Evolutionary conservation across 441 rosid species (phyloP).

Genomic region (Gossypium gossypioides): DNA sequence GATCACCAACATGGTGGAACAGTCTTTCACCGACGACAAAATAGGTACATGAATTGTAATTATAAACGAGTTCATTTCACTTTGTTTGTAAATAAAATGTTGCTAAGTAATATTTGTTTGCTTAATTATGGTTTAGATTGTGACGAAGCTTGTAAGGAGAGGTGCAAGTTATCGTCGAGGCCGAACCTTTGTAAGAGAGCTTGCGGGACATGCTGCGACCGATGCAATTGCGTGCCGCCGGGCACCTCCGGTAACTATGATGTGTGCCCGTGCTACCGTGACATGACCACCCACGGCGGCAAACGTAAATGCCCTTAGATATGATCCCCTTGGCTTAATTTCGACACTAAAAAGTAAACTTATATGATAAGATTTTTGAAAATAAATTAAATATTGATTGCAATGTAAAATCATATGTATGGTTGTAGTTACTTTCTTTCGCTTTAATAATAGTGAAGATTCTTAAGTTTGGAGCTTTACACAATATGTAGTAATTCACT

Average conservation of each 20-base stretch:
- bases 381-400: background rate
- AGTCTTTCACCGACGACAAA: background rate
- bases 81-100: background rate
- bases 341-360: background rate
- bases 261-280: constrained; percentile 59
- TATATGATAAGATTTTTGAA: background rate
- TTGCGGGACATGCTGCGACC: constrained; percentile 52
- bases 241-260: constrained; percentile 64
- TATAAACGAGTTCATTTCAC: background rate
- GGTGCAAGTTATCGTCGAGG: constrained; percentile 51
- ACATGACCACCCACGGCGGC: constrained; percentile 57
- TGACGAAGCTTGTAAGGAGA: constrained; percentile 32
- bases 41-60: background rate
- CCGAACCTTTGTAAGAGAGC: constrained; percentile 49
- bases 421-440: background rate
- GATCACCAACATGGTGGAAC: background rate
- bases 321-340: background rate
- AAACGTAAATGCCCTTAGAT: constrained; percentile 47
- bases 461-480: background rate
- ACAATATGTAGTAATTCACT: background rate
- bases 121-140: constrained; percentile 29
- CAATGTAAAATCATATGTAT: background rate
- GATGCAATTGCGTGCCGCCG: constrained; percentile 66
- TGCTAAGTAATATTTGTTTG: background rate
- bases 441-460: background rate